Conservation (phyloP, 169 alveolate genomes). For the Perkinsus marinus region DNA sequence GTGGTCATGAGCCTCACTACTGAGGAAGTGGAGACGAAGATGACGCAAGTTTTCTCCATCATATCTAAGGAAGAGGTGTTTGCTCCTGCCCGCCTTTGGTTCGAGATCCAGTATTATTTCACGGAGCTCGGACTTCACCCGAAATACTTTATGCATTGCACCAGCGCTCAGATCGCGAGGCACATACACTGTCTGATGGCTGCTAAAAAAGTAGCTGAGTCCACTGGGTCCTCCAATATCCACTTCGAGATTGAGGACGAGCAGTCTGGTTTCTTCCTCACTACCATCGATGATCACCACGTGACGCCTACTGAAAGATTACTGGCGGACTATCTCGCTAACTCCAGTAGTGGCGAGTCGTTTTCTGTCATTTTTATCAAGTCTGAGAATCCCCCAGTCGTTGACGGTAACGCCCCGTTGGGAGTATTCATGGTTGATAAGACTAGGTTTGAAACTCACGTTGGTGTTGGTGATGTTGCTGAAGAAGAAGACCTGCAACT, state of each 20-base stretch:
- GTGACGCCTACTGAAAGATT: not conserved
- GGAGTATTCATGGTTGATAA: not conserved
- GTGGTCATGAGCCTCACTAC: not conserved
- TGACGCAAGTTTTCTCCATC: not conserved
- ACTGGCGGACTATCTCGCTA: not conserved
- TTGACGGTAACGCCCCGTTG: not conserved
- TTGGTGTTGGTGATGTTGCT: not conserved
- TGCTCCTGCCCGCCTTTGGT: not conserved
- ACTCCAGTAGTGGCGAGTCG: not conserved
- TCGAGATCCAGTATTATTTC: not conserved
- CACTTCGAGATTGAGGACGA: not conserved
- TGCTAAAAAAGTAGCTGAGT: not conserved
- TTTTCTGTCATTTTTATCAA: not conserved
- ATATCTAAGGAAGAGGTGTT: not conserved
- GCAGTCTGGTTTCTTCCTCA: not conserved
- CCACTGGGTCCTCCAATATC: not conserved
- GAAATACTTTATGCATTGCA: constrained; percentile 2
- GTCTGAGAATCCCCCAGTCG: not conserved
- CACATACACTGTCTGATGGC: not conserved
- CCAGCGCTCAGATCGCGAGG: not conserved
- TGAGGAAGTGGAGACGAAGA: not conserved
- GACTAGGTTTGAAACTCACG: not conserved
- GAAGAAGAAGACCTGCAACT: not conserved
- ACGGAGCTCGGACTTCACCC: constrained; percentile 5
- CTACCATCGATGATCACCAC: not conserved